Evolutionary conservation across 306 rosid species (phyloP).

Genomic region (Rosa chinensis): DNA sequence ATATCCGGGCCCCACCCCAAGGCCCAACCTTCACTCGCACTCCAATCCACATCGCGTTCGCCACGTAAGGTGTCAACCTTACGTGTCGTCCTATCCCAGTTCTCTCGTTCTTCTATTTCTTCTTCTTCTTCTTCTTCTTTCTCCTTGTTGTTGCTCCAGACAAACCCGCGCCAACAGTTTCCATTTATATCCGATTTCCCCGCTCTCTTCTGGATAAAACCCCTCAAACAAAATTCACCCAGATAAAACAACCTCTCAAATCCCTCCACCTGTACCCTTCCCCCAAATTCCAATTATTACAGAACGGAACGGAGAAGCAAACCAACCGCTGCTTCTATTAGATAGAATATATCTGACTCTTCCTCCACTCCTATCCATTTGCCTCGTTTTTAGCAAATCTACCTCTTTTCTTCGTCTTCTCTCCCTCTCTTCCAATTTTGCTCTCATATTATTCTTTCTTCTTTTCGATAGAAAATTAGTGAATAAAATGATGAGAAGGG

Average conservation of each 20-base stretch:
- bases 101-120: background rate
- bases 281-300: background rate
- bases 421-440: background rate
- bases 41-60: conserved; percentile 4
- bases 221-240: background rate
- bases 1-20: conserved; percentile 11
- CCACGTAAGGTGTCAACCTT: background rate
- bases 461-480: background rate
- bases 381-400: conserved; percentile 36
- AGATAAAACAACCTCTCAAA: conserved; percentile 9
- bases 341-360: background rate
- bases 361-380: conserved; percentile 37
- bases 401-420: background rate
- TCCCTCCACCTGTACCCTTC: conserved; percentile 28
- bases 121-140: background rate
- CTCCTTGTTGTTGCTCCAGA: too few relatives aligned
- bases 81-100: conserved; percentile 22
- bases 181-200: background rate
- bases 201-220: background rate
- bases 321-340: conserved; percentile 21
- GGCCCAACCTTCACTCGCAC: background rate
- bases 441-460: background rate
- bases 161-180: background rate
- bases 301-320: background rate
- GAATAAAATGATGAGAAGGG: conserved; percentile 42